Percentiles rank a stretch among this genome's conserved stretches.
Conservation (phyloP, 371 early-diverging fungal genomes). For the Apophysomyces ossiformis region DNA sequence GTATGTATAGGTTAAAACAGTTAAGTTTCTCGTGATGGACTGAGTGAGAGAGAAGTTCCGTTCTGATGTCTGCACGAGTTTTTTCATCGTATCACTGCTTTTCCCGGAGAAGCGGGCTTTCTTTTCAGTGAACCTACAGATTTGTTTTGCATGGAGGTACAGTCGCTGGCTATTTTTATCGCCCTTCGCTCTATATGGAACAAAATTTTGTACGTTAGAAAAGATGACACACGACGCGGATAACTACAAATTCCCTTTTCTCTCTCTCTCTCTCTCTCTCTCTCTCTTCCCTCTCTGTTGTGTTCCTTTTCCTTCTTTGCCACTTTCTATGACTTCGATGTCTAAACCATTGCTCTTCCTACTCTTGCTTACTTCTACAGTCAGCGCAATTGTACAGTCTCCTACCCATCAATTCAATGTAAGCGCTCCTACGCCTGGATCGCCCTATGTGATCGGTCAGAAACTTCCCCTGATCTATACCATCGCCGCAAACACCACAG, state of each 20-base stretch:
- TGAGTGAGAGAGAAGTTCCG: no score
- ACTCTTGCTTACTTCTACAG: constrained; percentile 15
- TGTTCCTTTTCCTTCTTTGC: constrained; percentile 9
- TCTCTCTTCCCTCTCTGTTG: no score
- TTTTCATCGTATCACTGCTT: no score
- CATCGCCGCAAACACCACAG: constrained; percentile 28
- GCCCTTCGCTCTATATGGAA: not conserved
- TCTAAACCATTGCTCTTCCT: constrained; percentile 11
- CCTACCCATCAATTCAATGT: constrained; percentile 32
- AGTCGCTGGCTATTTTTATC: constrained; percentile 5
- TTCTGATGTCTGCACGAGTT: no score
- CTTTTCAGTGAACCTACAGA: not conserved
- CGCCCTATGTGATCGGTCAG: constrained; percentile 44
- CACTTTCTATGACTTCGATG: constrained; percentile 14
- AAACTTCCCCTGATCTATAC: constrained; percentile 45
- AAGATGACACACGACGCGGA: not conserved
- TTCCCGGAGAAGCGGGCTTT: no score
- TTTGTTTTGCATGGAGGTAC: constrained; percentile 8
- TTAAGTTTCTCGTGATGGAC: no score
- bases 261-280: no score
- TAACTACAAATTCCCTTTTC: no score
- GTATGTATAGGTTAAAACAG: no score
- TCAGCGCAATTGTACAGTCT: constrained; percentile 29
- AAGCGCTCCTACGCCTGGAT: constrained; percentile 30
- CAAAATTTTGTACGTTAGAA: constrained; percentile 1